Evolutionary conservation across 208 protist species (phyloP), one percentile per base, ranked within the genome.

Genomic region (Trypanosoma grayi): DNA sequence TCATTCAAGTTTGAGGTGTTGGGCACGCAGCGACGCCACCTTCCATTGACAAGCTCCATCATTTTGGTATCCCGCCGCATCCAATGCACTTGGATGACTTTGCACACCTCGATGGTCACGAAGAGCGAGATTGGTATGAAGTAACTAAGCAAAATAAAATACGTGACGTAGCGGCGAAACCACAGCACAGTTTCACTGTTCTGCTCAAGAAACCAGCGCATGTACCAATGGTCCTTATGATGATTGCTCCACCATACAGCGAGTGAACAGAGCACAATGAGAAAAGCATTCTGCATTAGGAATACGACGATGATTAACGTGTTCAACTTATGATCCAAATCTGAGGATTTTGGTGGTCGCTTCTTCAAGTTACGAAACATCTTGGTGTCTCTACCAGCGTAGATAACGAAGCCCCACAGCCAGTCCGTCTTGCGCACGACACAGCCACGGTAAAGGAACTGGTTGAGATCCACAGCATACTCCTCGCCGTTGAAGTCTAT

Each of bases 1-100:
- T 97, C 93, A 74, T 97, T 97, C 9, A 97, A 73, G 66, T 96
- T 93, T 0, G 90, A 95, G 24, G 93, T 95, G 70, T 93, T 93
- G 7, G 87, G 72, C 40, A 64, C 67, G 75, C 90, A 96, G 44
- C 81, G 70, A 13, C 77, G 67, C 80, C 74, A 92, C 20, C 75
- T 51, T 39, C 74, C 83, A 18, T 59, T 64, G 65, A 91, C 79
- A 46, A 75, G 81, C 71, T 92, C 79, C 83, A 92, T 90, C 88
- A 97, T 90, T 46, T 81, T 73, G 39, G 40, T 68, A 57, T 97
- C 92, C 34, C 80, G 76, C 5, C 66, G 63, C 86, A 97, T 97
- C 86, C 90, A 93, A 56, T 90, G 72, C 11, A 79, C 85, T 70
- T 97, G 92, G 9, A 90, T 79, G n/a, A 91, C 92, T 60, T 94